Evolutionary conservation across 306 rosid species (phyloP).

Genomic region (Ammopiptanthus mongolicus): DNA sequence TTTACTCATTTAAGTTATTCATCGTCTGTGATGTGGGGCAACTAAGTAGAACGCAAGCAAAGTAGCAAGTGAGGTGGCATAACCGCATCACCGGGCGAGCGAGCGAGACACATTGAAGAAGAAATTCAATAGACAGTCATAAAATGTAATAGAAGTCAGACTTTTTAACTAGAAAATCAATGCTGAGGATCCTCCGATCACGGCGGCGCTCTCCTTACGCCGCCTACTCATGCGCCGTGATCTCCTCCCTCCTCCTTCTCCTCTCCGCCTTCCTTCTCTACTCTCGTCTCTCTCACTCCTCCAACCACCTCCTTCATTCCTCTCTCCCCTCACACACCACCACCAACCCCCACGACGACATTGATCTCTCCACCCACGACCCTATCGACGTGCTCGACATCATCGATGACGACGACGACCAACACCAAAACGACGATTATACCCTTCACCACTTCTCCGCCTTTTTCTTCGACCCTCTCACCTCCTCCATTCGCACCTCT

Average conservation of each 20-base stretch:
- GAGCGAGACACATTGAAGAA: not conserved
- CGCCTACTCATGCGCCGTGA: slow-evolving; percentile 53
- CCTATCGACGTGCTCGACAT: slow-evolving; percentile 76
- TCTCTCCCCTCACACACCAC: slow-evolving; percentile 28
- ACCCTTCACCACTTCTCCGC: slow-evolving; percentile 20
- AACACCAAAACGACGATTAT: not conserved
- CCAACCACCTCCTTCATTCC: slow-evolving; percentile 14
- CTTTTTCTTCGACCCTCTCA: slow-evolving; percentile 65
- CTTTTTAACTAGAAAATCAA: not conserved
- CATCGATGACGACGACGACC: slow-evolving; percentile 33
- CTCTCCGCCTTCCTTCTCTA: slow-evolving; percentile 77
- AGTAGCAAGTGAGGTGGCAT: not conserved
- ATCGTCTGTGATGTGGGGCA: too few relatives aligned
- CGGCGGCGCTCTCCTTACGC: slow-evolving; percentile 75
- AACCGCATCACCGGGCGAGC: not conserved
- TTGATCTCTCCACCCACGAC: slow-evolving; percentile 41
- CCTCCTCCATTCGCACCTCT: slow-evolving; percentile 51
- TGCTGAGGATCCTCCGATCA: slow-evolving; percentile 45
- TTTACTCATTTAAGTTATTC: too few relatives aligned
- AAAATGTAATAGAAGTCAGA: not conserved
- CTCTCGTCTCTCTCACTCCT: slow-evolving; percentile 56
- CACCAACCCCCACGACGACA: not conserved
- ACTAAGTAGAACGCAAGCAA: too few relatives aligned
- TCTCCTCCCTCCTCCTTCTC: slow-evolving; percentile 65
- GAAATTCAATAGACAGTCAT: not conserved